Evolutionary conservation across 2,329 filamentous ascomycete genomes (phyloP).

Genomic region (Fusarium brachygibbosum): DNA sequence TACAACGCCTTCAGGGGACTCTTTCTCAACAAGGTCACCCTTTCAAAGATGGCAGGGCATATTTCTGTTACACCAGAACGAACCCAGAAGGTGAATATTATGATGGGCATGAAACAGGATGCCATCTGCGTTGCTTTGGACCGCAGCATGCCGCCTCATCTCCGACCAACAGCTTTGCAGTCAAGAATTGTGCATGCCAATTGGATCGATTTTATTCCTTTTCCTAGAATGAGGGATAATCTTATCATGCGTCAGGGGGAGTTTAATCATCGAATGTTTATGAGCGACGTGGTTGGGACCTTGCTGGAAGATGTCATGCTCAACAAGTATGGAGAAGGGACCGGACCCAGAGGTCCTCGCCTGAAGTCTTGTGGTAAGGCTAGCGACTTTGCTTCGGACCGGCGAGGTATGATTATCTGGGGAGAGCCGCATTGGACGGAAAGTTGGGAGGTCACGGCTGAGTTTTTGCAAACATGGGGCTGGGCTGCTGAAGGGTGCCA

Average conservation of each 20-base stretch:
- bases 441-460: slow-evolving; percentile 17
- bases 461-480: slow-evolving; percentile 17
- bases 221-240: slow-evolving; percentile 13
- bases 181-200: background rate
- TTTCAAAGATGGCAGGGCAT: background rate
- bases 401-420: slow-evolving; percentile 11
- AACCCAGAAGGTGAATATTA: slow-evolving; percentile 8
- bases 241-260: background rate
- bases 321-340: slow-evolving; percentile 18
- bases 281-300: slow-evolving; percentile 11
- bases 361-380: background rate
- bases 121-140: slow-evolving; percentile 5
- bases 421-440: slow-evolving; percentile 3
- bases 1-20: slow-evolving; percentile 19
- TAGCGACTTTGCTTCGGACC: background rate
- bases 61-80: background rate
- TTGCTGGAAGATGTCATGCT: slow-evolving; percentile 14
- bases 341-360: background rate
- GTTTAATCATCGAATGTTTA: slow-evolving; percentile 12
- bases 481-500: slow-evolving; percentile 16
- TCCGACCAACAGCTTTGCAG: slow-evolving; percentile 7
- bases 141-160: background rate
- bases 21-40: slow-evolving; percentile 4
- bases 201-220: slow-evolving; percentile 16
- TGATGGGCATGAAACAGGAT: slow-evolving; percentile 14